A percentile compares a stretch with the other conserved stretches of the same genome.
These are phyloP conservation scores for Naganishia vishniacii DNA, from an alignment of 768 basidiomycete genomes.

Conservation along the genomic window DNA sequence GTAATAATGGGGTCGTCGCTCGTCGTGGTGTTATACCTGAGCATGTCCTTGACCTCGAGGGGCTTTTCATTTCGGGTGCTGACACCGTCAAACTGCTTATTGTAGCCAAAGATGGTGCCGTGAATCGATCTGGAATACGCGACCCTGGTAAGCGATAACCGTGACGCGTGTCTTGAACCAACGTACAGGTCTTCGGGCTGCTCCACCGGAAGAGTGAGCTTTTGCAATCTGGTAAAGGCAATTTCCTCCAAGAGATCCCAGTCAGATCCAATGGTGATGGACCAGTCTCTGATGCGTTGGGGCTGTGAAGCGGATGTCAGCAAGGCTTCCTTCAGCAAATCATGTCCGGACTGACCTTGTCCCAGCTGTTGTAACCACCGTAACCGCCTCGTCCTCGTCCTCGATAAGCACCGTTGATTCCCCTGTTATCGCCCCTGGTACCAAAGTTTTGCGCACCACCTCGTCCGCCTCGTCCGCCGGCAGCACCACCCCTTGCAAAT, in stretches of 20 bases:
- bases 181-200: slow-evolving; percentile 77
- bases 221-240: slow-evolving; percentile 84
- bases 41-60: slow-evolving; percentile 84
- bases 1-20: slow-evolving; percentile 97
- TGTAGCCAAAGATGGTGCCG: slow-evolving; percentile 85
- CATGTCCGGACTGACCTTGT: slow-evolving; percentile 60
- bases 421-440: slow-evolving; percentile 32
- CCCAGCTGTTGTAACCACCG: slow-evolving; percentile 91
- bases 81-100: slow-evolving; percentile 89
- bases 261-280: slow-evolving; percentile 81
- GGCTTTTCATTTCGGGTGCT: slow-evolving; percentile 88
- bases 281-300: slow-evolving; percentile 86
- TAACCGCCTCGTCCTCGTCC: slow-evolving; percentile 61
- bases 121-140: slow-evolving; percentile 59
- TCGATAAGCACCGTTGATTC: slow-evolving; percentile 53
- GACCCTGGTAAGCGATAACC: slow-evolving; percentile 39
- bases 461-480: slow-evolving; percentile 53
- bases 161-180: slow-evolving; percentile 44
- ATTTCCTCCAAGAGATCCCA: slow-evolving; percentile 98
- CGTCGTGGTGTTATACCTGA: slow-evolving; percentile 95
- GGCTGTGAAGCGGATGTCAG: slow-evolving; percentile 28
- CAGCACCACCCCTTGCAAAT: slow-evolving; percentile 54
- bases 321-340: neutral
- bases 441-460: slow-evolving; percentile 38
- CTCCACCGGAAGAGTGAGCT: slow-evolving; percentile 88